Evolutionary conservation across 75 land plant genomes (phyloP), one percentile per base, ranked within the genome.

Genomic region (Cupressus sempervirens): DNA sequence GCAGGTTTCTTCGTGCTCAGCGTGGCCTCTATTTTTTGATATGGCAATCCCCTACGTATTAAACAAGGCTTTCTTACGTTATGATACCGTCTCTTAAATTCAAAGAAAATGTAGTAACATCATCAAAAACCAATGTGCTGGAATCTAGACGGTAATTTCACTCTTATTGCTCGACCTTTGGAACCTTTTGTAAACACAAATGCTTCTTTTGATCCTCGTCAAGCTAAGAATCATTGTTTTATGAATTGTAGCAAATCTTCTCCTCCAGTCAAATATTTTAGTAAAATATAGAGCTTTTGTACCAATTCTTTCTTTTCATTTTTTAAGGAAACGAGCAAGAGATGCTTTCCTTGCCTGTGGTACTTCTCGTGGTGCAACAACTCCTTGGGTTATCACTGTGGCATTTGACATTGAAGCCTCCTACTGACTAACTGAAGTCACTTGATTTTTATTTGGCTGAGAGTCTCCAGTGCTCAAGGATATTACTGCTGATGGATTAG

Each of bases 401-500:
- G 45, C 81, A 79, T 50, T 79, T 79, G 50, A 79, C 50, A 36
- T 79, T 26, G 81, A 79, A 26, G 81, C 10, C 45, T 79, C 81
- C 48, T 41, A 50, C 45, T 45, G 81, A 45, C 29, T 20, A 40
- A 12, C 45, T 1, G 81, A 45, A 79, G 48, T 45, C 46, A n/a
- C 81, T 20, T 11, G 7, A 45, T 29, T 43, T 79, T 79, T 48
- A 79, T 45, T 79, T 45, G 12, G n/a, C 50, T 79, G 81, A 79
- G 81, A 79, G 23, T 79, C 81, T 41, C 46, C 81, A 45, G 50
- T 48, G 43, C 45, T 79, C 81, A 79, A 79, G 48, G 81, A 41
- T 79, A 79, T n/a, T n/a, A n/a, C n/a, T n/a, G n/a, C n/a, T n/a
- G n/a, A n/a, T n/a, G n/a, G n/a, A n/a, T n/a, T n/a, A n/a, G n/a